Evolutionary conservation across 352 stramenopile species (phyloP), one percentile per base, ranked within the genome.

Genomic region (Phytophthora sojae): DNA sequence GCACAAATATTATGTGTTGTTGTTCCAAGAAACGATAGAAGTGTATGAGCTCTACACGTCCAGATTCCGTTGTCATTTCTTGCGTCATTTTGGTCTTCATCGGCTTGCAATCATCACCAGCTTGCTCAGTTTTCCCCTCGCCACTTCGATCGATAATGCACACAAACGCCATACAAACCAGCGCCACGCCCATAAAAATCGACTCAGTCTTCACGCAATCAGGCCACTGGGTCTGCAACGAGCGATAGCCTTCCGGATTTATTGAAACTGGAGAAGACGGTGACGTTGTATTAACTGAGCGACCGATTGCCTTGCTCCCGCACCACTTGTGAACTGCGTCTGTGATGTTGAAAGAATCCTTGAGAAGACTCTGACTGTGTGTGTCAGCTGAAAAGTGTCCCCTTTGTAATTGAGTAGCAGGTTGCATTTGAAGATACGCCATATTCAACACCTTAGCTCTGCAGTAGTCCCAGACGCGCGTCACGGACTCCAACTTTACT

Each of bases 241-340:
- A 37, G 6, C 29, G 35, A 50, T 69, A 76, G 32, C 69, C 55
- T 11, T 23, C 45, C 0, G 64, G 53, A 25, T 68, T 72, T 7
- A 56, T 15, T 8, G 59, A 52, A 35, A 71, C 64, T 0, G 69
- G 69, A 2, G 63, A 54, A 14, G 23, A 32, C 32, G 14, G 44
- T 19, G 32, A 61, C 12, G 51, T 51, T 25, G n/a, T 45, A 30
- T 60, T 61, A 19, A 29, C 49, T 6, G 50, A 56, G 17, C 57
- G 25, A 29, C 62, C 25, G n/a, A n/a, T n/a, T n/a, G n/a, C n/a
- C n/a, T n/a, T n/a, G n/a, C 50, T 37, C 0, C 52, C 69, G 52
- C 69, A 76, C 69, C 69, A 76, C 19, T 32, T 53, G 47, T 73
- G 63, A 4, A 57, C 60, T 2, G 45, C 26, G 15, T 45, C 17